A percentile compares a stretch with the other conserved stretches of the same genome.
Conservation (phyloP, 2,329 filamentous ascomycete species). For the Penicillium corylophilum region DNA sequence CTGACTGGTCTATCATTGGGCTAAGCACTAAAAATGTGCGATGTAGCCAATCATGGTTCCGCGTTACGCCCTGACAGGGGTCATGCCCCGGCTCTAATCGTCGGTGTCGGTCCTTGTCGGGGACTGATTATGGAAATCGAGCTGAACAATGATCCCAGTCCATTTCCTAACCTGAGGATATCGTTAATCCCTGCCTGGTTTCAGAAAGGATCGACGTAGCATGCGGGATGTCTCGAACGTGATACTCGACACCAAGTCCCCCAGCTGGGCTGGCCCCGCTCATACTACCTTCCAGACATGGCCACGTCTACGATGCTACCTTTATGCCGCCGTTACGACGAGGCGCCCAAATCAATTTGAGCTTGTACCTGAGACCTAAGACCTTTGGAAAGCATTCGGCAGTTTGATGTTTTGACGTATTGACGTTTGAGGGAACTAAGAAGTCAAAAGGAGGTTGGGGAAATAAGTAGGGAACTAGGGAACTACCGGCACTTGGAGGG, state of each 20-base stretch:
- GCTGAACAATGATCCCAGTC: not conserved
- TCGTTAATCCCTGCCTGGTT: conserved; percentile 10
- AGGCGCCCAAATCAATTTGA: conserved; percentile 1
- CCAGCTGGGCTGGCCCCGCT: conserved; percentile 7
- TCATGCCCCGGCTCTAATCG: conserved; percentile 17
- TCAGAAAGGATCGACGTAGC: conserved; percentile 15
- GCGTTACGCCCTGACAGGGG: conserved; percentile 1
- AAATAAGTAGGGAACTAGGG: no score
- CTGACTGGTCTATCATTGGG: conserved; percentile 10
- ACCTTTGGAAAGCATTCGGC: no score
- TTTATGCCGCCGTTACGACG: conserved; percentile 15
- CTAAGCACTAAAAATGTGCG: conserved; percentile 10
- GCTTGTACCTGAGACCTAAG: not conserved
- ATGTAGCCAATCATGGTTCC: conserved; percentile 8
- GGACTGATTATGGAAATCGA: not conserved
- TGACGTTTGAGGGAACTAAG: no score
- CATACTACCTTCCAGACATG: conserved; percentile 6
- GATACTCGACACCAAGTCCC: not conserved
- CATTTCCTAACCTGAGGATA: not conserved
- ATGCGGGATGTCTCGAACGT: conserved; percentile 4
- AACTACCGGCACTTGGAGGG: not conserved
- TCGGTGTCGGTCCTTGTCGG: conserved; percentile 19
- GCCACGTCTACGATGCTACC: conserved; percentile 11
- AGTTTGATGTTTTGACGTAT: no score
- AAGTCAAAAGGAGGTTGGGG: no score